Evolutionary conservation across 225 moss, liverwort and hornwort species (phyloP), one percentile per base, ranked within the genome.

Genomic region (Rhytidiadelphus loreus): DNA sequence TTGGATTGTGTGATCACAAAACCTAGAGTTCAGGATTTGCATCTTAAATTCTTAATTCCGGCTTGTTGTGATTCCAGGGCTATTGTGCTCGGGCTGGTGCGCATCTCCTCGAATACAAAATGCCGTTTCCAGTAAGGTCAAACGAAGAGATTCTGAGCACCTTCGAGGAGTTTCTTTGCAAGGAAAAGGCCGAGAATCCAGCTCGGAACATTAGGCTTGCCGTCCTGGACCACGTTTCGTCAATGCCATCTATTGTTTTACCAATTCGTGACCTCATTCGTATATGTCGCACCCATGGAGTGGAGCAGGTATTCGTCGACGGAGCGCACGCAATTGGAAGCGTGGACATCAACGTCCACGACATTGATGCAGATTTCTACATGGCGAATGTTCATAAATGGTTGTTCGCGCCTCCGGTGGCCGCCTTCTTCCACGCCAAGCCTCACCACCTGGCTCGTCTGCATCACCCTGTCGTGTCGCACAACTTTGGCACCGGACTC

Each of bases 281-380:
- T 59, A 52, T 95, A 21, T 95, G 97, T 80, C 96, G 96, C 72
- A 89, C 87, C 9, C 87, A 95, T 86, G 96, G 93, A 66, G 93
- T 97, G 61, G 94, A 96, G 88, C 92, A 95, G 83, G 92, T 97
- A 37, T 92, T 98, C 23, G 92, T 97, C 7, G 97, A 98, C 66
- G 98, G 96, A 83, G 98, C 98, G 46, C 98, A 98, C 80, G 98
- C 96, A 73, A 93, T 98, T 32, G 98, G 96, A 52, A 97, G 88
- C 58, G 95, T 94, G 63, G 88, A 94, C 48, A 87, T 98, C 28
- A 82, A 98, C 56, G 97, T 97, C 79, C 87, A 89, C 44, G 93
- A 92, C 37, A 93, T 98, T 24, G 90, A 95, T 59, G 98, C 98
- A 37, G 98, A 98, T 90, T 98, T 88, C 85, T 98, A 98, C 91